Percentiles rank a stretch among this genome's conserved stretches.
phyloP scores from a whole-genome alignment of 1,284 basidiomycete genomes.

The Ceratobasidium papillatum region DNA sequence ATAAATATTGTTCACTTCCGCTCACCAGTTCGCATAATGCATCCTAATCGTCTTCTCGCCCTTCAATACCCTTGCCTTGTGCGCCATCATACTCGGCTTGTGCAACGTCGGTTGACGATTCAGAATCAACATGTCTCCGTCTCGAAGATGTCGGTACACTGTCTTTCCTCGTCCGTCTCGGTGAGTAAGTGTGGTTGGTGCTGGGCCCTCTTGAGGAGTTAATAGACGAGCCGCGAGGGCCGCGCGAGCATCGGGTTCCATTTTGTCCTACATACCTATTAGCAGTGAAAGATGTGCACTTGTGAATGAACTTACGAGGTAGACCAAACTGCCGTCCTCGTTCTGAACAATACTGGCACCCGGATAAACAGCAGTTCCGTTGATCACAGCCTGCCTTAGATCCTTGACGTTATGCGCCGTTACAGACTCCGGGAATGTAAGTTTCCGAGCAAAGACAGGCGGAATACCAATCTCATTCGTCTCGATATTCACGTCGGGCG shows the following conservation, averaged over 20 bases:
- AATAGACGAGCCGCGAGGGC: slow-evolving; percentile 97
- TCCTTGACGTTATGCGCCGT: slow-evolving; percentile 91
- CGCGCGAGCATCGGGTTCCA: slow-evolving; percentile 86
- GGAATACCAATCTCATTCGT: slow-evolving; percentile 99
- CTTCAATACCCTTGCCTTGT: slow-evolving; percentile 89
- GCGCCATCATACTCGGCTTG: slow-evolving; percentile 99
- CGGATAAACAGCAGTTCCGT: slow-evolving; percentile 89
- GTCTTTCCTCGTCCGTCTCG: slow-evolving; percentile 89
- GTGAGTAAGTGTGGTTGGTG: slow-evolving; percentile 58
- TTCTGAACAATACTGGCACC: slow-evolving; percentile 95
- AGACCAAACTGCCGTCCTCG: slow-evolving; percentile 90
- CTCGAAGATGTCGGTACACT: slow-evolving; percentile 93
- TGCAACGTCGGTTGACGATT: slow-evolving; percentile 99
- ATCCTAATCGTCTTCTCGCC: slow-evolving; percentile 99
- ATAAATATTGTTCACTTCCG: neutral
- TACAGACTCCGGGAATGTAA: slow-evolving; percentile 98
- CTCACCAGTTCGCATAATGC: slow-evolving; percentile 99
- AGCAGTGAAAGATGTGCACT: neutral
- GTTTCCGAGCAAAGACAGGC: slow-evolving; percentile 95
- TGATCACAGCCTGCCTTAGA: slow-evolving; percentile 91
- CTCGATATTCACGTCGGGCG: slow-evolving; percentile 99
- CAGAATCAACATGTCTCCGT: slow-evolving; percentile 95
- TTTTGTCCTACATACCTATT: slow-evolving; percentile 70
- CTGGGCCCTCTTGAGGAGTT: slow-evolving; percentile 84
- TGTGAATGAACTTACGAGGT: slow-evolving; percentile 64